Evolutionary conservation across 2,329 filamentous ascomycete species (phyloP).

Genomic region (Fusarium hainanense): DNA sequence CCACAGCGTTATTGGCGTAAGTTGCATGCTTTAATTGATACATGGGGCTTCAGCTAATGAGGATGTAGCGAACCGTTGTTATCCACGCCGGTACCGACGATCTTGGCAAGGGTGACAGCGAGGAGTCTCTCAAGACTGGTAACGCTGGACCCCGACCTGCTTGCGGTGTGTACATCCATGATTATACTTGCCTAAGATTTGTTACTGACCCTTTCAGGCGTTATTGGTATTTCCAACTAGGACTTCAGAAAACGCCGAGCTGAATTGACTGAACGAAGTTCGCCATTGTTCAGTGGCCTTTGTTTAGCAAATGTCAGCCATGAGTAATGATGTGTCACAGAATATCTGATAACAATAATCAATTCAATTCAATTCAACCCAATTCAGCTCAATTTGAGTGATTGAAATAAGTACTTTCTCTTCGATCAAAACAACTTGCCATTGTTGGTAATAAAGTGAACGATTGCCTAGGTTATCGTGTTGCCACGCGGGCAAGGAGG

Average conservation of each 20-base stretch:
- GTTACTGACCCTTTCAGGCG: constrained; percentile 62
- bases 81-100: constrained; percentile 96
- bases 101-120: constrained; percentile 89
- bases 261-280: constrained; percentile 13
- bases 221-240: constrained; percentile 89
- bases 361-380: constrained; percentile 31
- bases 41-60: constrained; percentile 5
- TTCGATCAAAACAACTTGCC: not conserved
- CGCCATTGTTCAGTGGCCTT: not conserved
- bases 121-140: constrained; percentile 98
- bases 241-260: constrained; percentile 22
- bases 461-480: constrained; percentile 5
- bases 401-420: not conserved
- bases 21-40: constrained; percentile 36
- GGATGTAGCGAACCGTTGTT: constrained; percentile 84
- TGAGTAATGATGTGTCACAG: constrained; percentile 1
- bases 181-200: not conserved
- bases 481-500: constrained; percentile 6
- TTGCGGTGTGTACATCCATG: constrained; percentile 74
- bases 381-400: constrained; percentile 21
- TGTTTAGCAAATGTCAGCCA: not conserved
- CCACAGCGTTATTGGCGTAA: constrained; percentile 92
- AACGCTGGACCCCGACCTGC: constrained; percentile 94
- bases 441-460: not conserved
- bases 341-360: constrained; percentile 33